These are phyloP conservation scores for Xylaria curta DNA, from an alignment of 495 filamentous ascomycete species.

Conservation along the genomic window DNA sequence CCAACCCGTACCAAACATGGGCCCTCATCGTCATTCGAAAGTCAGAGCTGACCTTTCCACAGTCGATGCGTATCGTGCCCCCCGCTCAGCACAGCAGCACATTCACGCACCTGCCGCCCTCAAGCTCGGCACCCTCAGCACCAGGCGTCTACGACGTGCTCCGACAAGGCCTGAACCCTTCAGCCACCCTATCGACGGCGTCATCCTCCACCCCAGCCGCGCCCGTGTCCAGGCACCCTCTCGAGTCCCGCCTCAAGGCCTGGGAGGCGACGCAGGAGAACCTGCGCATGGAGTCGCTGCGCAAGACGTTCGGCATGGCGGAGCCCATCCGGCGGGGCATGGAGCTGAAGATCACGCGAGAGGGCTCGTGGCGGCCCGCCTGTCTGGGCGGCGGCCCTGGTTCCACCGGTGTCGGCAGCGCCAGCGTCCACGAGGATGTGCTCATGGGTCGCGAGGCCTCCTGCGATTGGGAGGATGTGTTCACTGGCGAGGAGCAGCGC, in stretches of 20 bases:
- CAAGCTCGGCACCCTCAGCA: conserved; percentile 79
- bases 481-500: conserved; percentile 71
- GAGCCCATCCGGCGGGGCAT: conserved; percentile 93
- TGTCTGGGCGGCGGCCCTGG: conserved; percentile 47
- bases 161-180: conserved; percentile 73
- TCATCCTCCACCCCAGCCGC: conserved; percentile 48
- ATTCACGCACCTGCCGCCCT: conserved; percentile 60
- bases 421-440: conserved; percentile 77
- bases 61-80: conserved; percentile 92
- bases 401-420: conserved; percentile 31
- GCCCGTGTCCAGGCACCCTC: conserved; percentile 76
- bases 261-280: conserved; percentile 86
- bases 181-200: conserved; percentile 52
- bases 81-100: conserved; percentile 62
- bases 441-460: conserved; percentile 76
- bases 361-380: conserved; percentile 60
- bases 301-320: conserved; percentile 87
- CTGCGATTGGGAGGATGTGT: conserved; percentile 92
- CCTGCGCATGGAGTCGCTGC: conserved; percentile 84
- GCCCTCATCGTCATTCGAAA: conserved; percentile 26
- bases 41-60: conserved; percentile 36
- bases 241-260: conserved; percentile 82
- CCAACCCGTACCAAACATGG: not conserved
- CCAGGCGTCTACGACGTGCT: conserved; percentile 92
- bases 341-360: conserved; percentile 83